Conservation (phyloP, 768 basidiomycete species). For the Lactarius psammicola region DNA sequence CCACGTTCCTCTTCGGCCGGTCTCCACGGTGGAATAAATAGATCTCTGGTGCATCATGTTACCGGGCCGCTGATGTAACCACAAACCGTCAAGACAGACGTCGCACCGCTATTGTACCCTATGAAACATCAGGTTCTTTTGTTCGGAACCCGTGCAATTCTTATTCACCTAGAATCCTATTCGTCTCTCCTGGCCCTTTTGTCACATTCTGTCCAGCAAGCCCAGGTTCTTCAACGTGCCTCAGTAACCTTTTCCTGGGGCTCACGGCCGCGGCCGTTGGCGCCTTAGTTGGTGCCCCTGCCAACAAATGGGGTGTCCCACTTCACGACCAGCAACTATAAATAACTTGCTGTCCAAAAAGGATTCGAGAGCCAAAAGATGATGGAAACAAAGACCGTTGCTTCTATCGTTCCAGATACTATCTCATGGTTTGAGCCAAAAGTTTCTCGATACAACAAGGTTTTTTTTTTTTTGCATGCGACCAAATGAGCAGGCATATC, state of each 20-base stretch:
- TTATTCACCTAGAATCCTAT: not conserved
- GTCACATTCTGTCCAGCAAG: not conserved
- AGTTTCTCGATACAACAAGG: not conserved
- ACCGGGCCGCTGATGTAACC: not conserved
- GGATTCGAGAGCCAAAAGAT: not conserved
- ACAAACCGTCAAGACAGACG: not conserved
- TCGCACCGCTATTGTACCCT: not conserved
- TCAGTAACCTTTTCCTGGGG: not conserved
- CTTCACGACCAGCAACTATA: not conserved
- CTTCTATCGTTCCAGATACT: not conserved
- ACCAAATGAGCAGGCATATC: not conserved
- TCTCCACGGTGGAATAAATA: conserved; percentile 4
- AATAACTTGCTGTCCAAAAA: not conserved
- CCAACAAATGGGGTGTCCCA: not conserved
- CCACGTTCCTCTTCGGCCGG: not conserved
- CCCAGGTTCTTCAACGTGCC: not conserved
- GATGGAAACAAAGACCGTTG: not conserved
- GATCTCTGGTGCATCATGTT: not conserved
- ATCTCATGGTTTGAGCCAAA: too few species aligned
- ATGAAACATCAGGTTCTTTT: not conserved
- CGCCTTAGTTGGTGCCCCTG: not conserved
- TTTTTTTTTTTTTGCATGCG: not conserved
- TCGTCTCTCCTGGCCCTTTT: too few species aligned
- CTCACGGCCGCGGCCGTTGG: not conserved
- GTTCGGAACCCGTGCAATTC: not conserved